These are phyloP conservation scores for Dothideomycetidae sp. DNA, from an alignment of 2,329 filamentous ascomycete genomes.

Conservation along the genomic window DNA sequence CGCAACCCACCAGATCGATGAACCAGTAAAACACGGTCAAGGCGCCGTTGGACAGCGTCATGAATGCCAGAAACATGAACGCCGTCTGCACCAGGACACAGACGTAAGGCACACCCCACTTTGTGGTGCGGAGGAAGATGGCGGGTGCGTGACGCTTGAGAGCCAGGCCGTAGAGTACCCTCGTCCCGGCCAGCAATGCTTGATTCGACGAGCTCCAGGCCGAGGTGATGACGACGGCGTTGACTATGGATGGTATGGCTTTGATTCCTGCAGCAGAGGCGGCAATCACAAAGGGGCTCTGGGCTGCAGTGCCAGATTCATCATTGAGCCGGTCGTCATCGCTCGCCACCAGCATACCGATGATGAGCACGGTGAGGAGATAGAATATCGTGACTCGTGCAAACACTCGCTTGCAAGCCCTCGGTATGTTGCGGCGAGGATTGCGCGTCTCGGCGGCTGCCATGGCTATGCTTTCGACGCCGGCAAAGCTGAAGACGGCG, in stretches of 20 bases:
- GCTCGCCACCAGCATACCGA: slow-evolving; percentile 42
- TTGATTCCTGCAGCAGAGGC: slow-evolving; percentile 52
- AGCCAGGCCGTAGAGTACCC: slow-evolving; percentile 39
- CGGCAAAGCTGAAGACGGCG: slow-evolving; percentile 37
- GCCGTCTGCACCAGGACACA: slow-evolving; percentile 30
- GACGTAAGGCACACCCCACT: slow-evolving; percentile 41
- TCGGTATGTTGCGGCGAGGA: slow-evolving; percentile 38
- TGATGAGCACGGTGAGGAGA: slow-evolving; percentile 39
- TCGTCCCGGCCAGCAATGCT: slow-evolving; percentile 37
- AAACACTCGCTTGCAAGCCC: slow-evolving; percentile 38
- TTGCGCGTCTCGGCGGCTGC: slow-evolving; percentile 41
- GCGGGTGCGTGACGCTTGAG: slow-evolving; percentile 50
- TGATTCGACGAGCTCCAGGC: slow-evolving; percentile 45
- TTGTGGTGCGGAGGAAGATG: slow-evolving; percentile 46
- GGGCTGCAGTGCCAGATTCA: slow-evolving; percentile 23
- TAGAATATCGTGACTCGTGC: slow-evolving; percentile 44
- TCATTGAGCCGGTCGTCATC: slow-evolving; percentile 28
- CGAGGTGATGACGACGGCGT: slow-evolving; percentile 59
- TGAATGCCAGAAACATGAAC: slow-evolving; percentile 56
- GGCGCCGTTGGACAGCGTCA: slow-evolving; percentile 41
- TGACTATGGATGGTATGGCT: slow-evolving; percentile 57
- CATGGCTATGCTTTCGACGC: slow-evolving; percentile 37
- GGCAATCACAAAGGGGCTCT: slow-evolving; percentile 55
- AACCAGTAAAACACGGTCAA: slow-evolving; percentile 52
- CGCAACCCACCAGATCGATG: slow-evolving; percentile 41